Evolutionary conservation across 1,284 basidiomycete species (phyloP), one percentile per base, ranked within the genome.

Genomic region (Coniophora puteana): DNA sequence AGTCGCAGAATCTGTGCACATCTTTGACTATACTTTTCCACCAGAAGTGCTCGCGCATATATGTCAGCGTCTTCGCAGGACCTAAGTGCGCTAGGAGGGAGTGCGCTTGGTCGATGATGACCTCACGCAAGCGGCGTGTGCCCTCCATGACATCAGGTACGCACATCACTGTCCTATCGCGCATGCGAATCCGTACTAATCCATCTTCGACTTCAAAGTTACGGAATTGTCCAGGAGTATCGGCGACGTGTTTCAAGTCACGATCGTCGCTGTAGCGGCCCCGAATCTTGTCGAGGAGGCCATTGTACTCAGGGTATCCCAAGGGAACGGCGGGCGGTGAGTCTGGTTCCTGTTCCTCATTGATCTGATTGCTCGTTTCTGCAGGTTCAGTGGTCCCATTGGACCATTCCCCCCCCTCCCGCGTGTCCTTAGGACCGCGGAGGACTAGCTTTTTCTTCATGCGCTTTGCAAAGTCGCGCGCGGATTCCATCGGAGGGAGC

Each of bases 21-120:
- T 67, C 59, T 0, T 33, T n/a, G 1, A 49, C 49, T 43, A 67
- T 55, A 1, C 45, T 40, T 31, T 53, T 46, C 67, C 67, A 71
- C 62, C 61, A 71, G 4, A 27, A 10, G 14, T 27, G 26, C 10
- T 27, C 26, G n/a, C 59, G 17, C 3, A 40, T 16, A 23, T 40
- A 40, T 11, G 14, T 26, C 2, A 25, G 18, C 3, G 38, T 40
- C n/a, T 33, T 32, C 16, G 22, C 22, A 6, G 38, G 21, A 16
- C 38, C 29, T 16, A 40, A 26, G 20, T 40, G 38, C 22, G 18
- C 38, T 24, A 40, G 22, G 8, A 21, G 28, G 11, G 24, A 27
- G 13, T 38, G 37, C n/a, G 29, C 7, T 7, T 31, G 29, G n/a
- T 31, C 29, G 6, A 31, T 31, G 8, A 31, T 27, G 8, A 27